These are phyloP conservation scores for Symbiodinium natans DNA, from an alignment of 73 alveolate genomes.

Conservation along the genomic window DNA sequence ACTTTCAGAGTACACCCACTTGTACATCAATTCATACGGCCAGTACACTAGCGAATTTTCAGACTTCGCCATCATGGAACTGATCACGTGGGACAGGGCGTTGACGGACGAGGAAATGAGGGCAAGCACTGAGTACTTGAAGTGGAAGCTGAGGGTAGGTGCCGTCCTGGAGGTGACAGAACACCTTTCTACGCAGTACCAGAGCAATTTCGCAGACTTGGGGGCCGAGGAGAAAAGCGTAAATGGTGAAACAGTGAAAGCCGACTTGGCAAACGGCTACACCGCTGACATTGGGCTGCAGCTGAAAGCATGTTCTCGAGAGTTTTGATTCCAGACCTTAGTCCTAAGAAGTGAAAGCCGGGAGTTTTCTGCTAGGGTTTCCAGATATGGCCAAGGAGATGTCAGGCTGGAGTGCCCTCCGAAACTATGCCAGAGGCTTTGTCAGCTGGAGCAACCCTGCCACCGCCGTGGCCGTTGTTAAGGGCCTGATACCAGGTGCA, in stretches of 20 bases:
- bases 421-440: slow-evolving; percentile 23
- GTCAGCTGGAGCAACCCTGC: slow-evolving; percentile 34
- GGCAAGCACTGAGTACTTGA: slow-evolving; percentile 4
- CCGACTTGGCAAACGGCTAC: neutral
- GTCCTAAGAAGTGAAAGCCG: too few relatives aligned
- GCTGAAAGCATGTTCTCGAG: too few relatives aligned
- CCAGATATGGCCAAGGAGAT: neutral
- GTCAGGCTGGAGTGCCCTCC: slow-evolving; percentile 25
- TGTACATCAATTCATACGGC: neutral
- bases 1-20: neutral
- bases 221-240: neutral
- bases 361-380: too few relatives aligned
- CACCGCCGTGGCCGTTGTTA: slow-evolving; percentile 40
- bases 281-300: too few relatives aligned
- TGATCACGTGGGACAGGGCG: slow-evolving; percentile 74
- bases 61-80: slow-evolving; percentile 40
- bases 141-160: slow-evolving; percentile 47
- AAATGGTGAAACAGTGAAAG: neutral
- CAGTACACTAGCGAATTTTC: neutral
- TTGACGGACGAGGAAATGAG: slow-evolving; percentile 33
- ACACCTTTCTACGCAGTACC: neutral
- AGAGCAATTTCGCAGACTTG: neutral
- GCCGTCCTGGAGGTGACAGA: slow-evolving; percentile 9
- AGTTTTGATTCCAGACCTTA: too few relatives aligned
- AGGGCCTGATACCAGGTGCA: slow-evolving; percentile 27